Evolutionary conservation across 805 yeast species (phyloP), one percentile per base, ranked within the genome.

Genomic region (Candida succiphila): DNA sequence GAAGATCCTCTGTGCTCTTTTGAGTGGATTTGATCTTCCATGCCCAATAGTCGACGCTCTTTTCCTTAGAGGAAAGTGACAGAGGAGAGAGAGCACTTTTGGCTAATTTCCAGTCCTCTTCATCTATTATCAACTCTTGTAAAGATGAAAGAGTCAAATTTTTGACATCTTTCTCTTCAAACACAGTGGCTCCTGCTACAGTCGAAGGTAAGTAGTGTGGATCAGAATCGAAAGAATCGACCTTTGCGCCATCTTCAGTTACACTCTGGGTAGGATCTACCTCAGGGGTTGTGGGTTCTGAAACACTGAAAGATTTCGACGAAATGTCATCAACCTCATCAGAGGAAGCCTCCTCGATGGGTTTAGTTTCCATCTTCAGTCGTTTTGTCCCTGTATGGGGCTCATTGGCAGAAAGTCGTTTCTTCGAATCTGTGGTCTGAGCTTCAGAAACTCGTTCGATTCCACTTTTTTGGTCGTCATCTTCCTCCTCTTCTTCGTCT

Each of bases 51-150:
- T 65, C 64, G 4, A 68, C 47, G 44, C 69, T 64, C 15, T 49
- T 54, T 17, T 56, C 52, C 4, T 37, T 31, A 6, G 27, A 30
- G 25, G 27, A 31, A 18, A 47, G 44, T 17, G 34, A 39, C 10
- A 44, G 33, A 5, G 47, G 51, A 5, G 47, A 39, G 9, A 78
- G 52, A 0, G 73, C 60, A 35, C 65, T 62, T 34, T 63, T 61
- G 16, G 83, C 65, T 14, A 80, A 48, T 25, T 48, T 51, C 31
- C 76, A 57, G 52, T 87, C 96, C 51, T 88, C 95, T 2, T 72
- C 75, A 48, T 87, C 95, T 44, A 72, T 74, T 5, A 87, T 56
- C 3, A 74, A 36, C 2, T 53, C 48, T 40, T 78, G 81, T 3
- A 84, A 41, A 15, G 62, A 61, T 5, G 58, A 60, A 17, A 86